Evolutionary conservation across 2,329 filamentous ascomycete species (phyloP), one percentile per base, ranked within the genome.

Genomic region (Aspergillus uvarum): DNA sequence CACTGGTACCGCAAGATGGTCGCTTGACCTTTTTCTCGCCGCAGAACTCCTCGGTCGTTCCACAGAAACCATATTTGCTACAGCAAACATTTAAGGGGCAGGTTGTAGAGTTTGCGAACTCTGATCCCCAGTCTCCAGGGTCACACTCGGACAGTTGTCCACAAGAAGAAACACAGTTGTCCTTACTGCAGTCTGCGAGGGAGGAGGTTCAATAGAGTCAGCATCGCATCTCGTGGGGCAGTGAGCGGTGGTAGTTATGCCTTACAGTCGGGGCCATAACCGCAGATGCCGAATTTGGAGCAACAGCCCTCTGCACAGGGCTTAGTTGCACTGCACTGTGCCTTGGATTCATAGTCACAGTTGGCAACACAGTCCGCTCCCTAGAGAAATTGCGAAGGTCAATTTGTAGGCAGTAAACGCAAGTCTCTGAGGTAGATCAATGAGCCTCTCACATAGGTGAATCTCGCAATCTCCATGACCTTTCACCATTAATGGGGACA

Each of bases 11-110:
- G 48, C 57, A 59, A 10, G 22, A 50, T 8, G 60, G 60, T 19
- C 32, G 31, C 21, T 51, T 29, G 8, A 59, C 54, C 16, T 44
- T 56, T 31, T 62, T 56, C 12, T 31, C 24, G n/a, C 60, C 60
- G 31, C 60, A 62, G n/a, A 56, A 61, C 21, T 61, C 56, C n/a
- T 55, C 21, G 1, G 56, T 58, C 29, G 50, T 58, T 14, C 53
- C 53, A 22, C 53, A 55, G 19, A 55, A 55, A 2, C 53, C 51
- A n/a, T 44, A 54, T 24, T 54, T 26, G 16, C 26, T 35, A 31
- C 53, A 55, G 42, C 53, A 55, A 8, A 55, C 53, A 22, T 49
- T 49, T 14, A 55, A 22, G 4, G 53, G 53, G 26, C 53, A 55
- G 11, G 8, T 48, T 3, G 21, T 11, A 11, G 10, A 19, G 26